Evolutionary conservation across 768 basidiomycete species (phyloP).

Genomic region (Mycena galopus): DNA sequence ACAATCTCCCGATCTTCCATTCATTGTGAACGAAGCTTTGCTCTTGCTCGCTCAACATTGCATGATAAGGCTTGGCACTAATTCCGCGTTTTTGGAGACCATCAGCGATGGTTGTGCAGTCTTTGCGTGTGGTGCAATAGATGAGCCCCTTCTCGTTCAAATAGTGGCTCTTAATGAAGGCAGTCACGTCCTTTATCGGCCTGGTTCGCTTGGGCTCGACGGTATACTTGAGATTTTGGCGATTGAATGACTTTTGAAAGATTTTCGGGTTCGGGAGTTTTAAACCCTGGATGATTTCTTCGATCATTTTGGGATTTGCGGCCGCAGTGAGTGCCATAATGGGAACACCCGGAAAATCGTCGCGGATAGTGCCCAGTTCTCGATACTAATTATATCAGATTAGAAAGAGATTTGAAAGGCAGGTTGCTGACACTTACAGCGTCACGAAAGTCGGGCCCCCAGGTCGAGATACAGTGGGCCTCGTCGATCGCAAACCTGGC

Average conservation of each 20-base stretch:
- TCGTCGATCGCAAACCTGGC: slow-evolving; percentile 26
- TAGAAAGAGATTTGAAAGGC: not conserved
- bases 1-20: not conserved
- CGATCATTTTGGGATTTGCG: slow-evolving; percentile 68
- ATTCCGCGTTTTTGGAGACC: not conserved
- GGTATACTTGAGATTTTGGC: slow-evolving; percentile 76
- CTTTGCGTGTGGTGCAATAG: slow-evolving; percentile 1
- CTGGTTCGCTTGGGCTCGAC: slow-evolving; percentile 57
- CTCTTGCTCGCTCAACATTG: not conserved
- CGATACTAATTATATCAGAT: slow-evolving; percentile 55
- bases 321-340: slow-evolving; percentile 86
- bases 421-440: not conserved
- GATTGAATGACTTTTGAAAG: slow-evolving; percentile 71
- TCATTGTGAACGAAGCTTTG: not conserved
- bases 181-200: not conserved
- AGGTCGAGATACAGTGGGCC: slow-evolving; percentile 22
- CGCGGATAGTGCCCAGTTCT: slow-evolving; percentile 62
- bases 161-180: not conserved
- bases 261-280: slow-evolving; percentile 46
- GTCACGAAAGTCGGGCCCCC: slow-evolving; percentile 7
- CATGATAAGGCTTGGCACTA: slow-evolving; percentile 12
- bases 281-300: slow-evolving; percentile 70
- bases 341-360: slow-evolving; percentile 71
- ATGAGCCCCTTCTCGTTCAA: slow-evolving; percentile 7
- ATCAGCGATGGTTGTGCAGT: not conserved